Base-by-base conservation (phyloP, 768 basidiomycete species). In the Favolaschia claudopus region DNA sequence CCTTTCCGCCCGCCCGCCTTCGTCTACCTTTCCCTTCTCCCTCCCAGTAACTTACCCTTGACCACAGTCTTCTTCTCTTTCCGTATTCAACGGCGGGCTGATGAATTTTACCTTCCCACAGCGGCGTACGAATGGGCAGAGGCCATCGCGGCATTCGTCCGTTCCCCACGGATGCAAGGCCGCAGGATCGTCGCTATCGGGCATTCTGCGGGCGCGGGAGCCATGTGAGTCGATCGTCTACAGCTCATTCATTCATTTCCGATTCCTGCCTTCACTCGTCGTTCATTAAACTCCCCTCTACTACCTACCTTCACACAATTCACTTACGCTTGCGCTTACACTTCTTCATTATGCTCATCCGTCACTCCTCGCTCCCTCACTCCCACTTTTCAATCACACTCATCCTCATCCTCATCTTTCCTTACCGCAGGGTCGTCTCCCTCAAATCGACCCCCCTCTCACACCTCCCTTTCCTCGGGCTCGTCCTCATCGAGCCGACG, bases 401-500 rank as follows among this genome's bases (percentile, higher is more conserved):
- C n/a, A n/a, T n/a, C n/a, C 49, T 15, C 12, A 33, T 6, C 24
- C 4, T 27, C 54, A 13, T 38, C 20, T 19, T 17, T 17, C 40
- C 44, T 39, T 38, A 54, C 39, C 40, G 17, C 55, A 66, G 69
- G 37, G 55, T 68, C 34, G 20, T 66, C 43, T 64, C 72, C 31
- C 8, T 59, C 12, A 39, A 37, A n/a, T 14, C 5, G 31, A 19
- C 34, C 9, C 47, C 52, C 15, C 3, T 45, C 22, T 27, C 20
- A 19, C 20, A 31, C 9, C 43, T 56, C 43, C 69, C 69, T 1
- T 74, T 66, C 55, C 45, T 67, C 13, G 62, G 67, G 19, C 24
- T 76, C 15, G 63, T 77, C 24, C 64, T 78, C 24, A 44, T 77
- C n/a, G 77, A 78, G 47, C 74, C 77, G 1, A 64, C 70, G 0